Conservation (phyloP, 192 early-diverging fungal species). For the Kickxella alabastrina region DNA sequence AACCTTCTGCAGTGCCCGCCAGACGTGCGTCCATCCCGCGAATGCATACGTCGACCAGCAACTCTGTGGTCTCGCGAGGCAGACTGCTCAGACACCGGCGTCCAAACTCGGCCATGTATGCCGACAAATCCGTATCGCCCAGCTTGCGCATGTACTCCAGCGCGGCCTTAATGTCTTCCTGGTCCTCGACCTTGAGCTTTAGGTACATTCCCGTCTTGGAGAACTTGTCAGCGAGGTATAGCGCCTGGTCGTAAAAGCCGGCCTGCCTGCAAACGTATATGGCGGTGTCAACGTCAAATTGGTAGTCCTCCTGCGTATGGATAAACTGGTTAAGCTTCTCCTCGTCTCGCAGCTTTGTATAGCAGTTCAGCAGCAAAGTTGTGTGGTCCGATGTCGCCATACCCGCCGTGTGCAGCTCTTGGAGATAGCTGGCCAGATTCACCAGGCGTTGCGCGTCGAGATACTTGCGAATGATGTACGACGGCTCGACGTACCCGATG, state of each 20-base stretch:
- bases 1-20: background rate
- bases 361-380: constrained; percentile 94
- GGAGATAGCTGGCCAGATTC: constrained; percentile 84
- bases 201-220: constrained; percentile 80
- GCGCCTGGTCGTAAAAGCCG: constrained; percentile 86
- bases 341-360: constrained; percentile 90
- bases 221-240: constrained; percentile 83
- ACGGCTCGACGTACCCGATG: constrained; percentile 89
- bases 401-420: constrained; percentile 80
- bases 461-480: constrained; percentile 96
- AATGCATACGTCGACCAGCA: constrained; percentile 44
- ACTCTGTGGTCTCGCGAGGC: constrained; percentile 42
- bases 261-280: constrained; percentile 90
- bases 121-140: constrained; percentile 19
- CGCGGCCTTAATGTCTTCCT: constrained; percentile 70
- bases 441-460: constrained; percentile 90
- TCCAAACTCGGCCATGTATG: constrained; percentile 46
- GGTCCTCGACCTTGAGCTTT: constrained; percentile 86
- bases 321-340: constrained; percentile 85
- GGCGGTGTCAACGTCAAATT: constrained; percentile 93
- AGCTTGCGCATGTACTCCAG: constrained; percentile 69
- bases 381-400: constrained; percentile 95
- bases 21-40: constrained; percentile 33
- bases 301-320: constrained; percentile 67
- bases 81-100: constrained; percentile 36